phyloP scores from a whole-genome alignment of 768 basidiomycete genomes.

The Tylopilus sp. region DNA sequence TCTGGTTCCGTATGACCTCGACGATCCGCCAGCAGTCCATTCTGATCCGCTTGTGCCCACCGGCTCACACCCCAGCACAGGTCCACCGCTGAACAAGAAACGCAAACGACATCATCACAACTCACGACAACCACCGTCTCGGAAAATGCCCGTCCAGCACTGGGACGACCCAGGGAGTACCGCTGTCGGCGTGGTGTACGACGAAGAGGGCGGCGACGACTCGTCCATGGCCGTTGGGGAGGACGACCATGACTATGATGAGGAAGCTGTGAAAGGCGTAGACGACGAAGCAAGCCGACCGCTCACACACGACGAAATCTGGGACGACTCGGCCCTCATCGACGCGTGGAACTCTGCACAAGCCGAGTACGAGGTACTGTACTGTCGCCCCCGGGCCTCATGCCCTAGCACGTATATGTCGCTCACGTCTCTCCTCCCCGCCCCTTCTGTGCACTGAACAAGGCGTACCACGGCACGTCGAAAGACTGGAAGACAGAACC shows the following conservation, averaged over 20 bases:
- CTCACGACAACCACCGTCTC: slow-evolving; percentile 4
- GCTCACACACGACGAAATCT: slow-evolving; percentile 71
- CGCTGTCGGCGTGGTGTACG: slow-evolving; percentile 29
- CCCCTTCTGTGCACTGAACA: background rate
- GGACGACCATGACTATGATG: slow-evolving; percentile 24
- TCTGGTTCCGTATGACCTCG: slow-evolving; percentile 30
- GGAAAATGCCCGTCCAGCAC: slow-evolving; percentile 32
- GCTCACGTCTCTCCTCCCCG: slow-evolving; percentile 1
- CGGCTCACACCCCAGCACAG: background rate
- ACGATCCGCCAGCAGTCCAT: slow-evolving; percentile 4
- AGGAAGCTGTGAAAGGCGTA: slow-evolving; percentile 24
- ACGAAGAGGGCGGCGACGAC: slow-evolving; percentile 18
- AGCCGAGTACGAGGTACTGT: slow-evolving; percentile 67
- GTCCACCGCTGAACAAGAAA: slow-evolving; percentile 49
- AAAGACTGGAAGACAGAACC: slow-evolving; percentile 70
- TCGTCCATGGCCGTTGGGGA: slow-evolving; percentile 1
- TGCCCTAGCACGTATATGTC: background rate
- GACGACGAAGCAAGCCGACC: slow-evolving; percentile 58
- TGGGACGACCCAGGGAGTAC: slow-evolving; percentile 40
- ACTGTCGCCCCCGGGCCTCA: too few relatives aligned
- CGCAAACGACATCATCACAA: slow-evolving; percentile 34
- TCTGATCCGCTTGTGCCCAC: background rate
- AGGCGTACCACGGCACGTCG: slow-evolving; percentile 65
- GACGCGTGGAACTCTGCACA: slow-evolving; percentile 83
- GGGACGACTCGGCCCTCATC: slow-evolving; percentile 83